A percentile compares a stretch with the other conserved stretches of the same genome.
Evolutionary conservation across 2,329 filamentous ascomycete genomes (phyloP).

Genomic region (Drechslera avenae): DNA sequence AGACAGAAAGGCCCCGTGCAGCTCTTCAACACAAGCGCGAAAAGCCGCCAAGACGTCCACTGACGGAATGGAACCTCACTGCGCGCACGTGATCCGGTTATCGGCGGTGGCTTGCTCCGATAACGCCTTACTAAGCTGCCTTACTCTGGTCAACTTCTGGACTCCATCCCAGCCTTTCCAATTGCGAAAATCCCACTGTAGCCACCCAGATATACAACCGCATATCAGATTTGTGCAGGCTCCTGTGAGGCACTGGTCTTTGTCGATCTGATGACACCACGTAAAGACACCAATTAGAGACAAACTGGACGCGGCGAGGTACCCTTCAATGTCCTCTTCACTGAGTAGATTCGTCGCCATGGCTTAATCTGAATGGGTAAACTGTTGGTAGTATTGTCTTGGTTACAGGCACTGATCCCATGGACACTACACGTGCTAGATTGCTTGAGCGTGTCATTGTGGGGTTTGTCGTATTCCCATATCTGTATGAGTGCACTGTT

Average conservation of each 20-base stretch:
- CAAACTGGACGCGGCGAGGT: too few relatives aligned
- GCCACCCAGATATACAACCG: too few relatives aligned
- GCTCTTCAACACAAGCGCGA: conserved; percentile 19
- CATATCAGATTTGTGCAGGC: too few relatives aligned
- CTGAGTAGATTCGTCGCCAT: not conserved
- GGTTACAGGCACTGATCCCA: not conserved
- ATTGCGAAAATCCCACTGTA: too few relatives aligned
- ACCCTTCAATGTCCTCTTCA: not conserved
- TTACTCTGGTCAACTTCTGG: too few relatives aligned
- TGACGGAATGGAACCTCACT: conserved; percentile 23
- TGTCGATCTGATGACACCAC: too few relatives aligned
- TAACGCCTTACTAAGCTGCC: conserved; percentile 11
- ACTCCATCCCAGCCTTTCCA: not conserved
- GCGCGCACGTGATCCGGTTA: conserved; percentile 15
- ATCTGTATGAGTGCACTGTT: not conserved
- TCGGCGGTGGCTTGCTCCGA: conserved; percentile 11
- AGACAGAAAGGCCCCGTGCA: conserved; percentile 19
- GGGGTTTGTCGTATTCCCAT: not conserved
- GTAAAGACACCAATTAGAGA: not conserved
- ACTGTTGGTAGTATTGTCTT: not conserved
- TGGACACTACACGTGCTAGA: not conserved
- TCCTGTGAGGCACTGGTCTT: too few relatives aligned
- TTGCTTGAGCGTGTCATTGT: not conserved
- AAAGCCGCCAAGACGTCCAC: conserved; percentile 24
- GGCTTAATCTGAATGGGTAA: not conserved